Evolutionary conservation across 2,329 filamentous ascomycete genomes (phyloP).

Genomic region (Ascochyta koolunga): DNA sequence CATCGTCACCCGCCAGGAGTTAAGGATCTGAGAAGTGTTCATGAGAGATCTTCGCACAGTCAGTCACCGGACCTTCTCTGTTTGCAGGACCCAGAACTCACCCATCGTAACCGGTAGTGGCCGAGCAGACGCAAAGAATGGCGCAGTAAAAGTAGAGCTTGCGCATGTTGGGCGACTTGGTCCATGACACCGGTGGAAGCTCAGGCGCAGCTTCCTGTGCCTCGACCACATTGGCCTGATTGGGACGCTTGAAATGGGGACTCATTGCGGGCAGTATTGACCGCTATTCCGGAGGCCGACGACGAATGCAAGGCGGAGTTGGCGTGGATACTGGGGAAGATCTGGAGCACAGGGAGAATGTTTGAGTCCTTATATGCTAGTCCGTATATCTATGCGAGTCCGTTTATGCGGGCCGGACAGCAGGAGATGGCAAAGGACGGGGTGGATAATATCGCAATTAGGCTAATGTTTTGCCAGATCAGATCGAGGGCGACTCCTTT

Average conservation of each 20-base stretch:
- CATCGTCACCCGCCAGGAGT: slow-evolving; percentile 41
- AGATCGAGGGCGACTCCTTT: slow-evolving; percentile 12
- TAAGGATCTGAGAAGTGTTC: slow-evolving; percentile 35
- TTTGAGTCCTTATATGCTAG: slow-evolving; percentile 21
- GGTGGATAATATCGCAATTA: slow-evolving; percentile 22
- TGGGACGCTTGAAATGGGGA: slow-evolving; percentile 20
- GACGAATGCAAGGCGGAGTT: slow-evolving; percentile 10
- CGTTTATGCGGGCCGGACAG: slow-evolving; percentile 20
- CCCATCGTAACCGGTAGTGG: slow-evolving; percentile 61
- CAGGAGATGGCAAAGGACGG: slow-evolving; percentile 20
- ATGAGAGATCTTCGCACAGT: slow-evolving; percentile 13
- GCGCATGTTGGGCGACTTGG: slow-evolving; percentile 44
- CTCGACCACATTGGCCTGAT: slow-evolving; percentile 19
- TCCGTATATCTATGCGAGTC: slow-evolving; percentile 10
- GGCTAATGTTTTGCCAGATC: slow-evolving; percentile 21
- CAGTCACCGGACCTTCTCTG: background rate
- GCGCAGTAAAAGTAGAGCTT: slow-evolving; percentile 59
- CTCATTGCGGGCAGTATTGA: slow-evolving; percentile 17
- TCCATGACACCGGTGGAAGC: slow-evolving; percentile 16
- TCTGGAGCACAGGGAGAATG: slow-evolving; percentile 15
- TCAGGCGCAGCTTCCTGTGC: slow-evolving; percentile 22
- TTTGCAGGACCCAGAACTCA: slow-evolving; percentile 30
- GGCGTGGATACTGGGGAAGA: slow-evolving; percentile 23
- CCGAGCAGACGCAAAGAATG: slow-evolving; percentile 57
- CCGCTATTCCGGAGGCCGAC: slow-evolving; percentile 14